Evolutionary conservation across 192 early-diverging fungal genomes (phyloP).

Genomic region (Umbelopsis isabellina): DNA sequence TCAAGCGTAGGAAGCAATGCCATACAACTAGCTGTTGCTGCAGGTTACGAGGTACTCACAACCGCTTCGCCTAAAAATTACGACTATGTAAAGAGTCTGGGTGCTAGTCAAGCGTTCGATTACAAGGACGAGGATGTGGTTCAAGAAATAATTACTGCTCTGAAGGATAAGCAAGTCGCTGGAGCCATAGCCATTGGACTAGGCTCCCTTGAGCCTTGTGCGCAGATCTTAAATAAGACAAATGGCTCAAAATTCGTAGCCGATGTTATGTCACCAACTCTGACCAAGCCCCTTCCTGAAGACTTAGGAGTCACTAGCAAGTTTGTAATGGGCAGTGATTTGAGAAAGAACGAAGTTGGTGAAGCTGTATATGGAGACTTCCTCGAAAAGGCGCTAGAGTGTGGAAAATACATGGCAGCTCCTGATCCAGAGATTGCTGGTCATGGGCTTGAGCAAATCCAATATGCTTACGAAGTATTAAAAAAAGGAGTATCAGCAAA

Average conservation of each 20-base stretch:
- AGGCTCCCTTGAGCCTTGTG: background rate
- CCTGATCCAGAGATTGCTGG: conserved; percentile 11
- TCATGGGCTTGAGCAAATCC: conserved; percentile 4
- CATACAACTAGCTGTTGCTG: no score
- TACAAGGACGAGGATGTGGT: no score
- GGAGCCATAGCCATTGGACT: no score
- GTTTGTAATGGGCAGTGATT: background rate
- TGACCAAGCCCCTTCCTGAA: background rate
- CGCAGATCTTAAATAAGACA: background rate
- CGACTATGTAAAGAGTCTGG: no score
- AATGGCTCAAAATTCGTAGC: conserved; percentile 5
- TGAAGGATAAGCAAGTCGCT: no score
- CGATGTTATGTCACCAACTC: background rate
- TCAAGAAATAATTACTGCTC: no score
- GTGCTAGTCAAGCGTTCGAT: no score
- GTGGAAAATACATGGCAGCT: background rate
- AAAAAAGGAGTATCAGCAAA: conserved; percentile 6
- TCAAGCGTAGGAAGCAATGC: no score
- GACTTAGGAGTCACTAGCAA: conserved; percentile 11
- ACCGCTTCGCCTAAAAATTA: no score
- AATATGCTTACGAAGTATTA: background rate
- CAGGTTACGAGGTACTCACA: no score
- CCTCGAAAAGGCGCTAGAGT: background rate
- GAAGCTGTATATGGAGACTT: background rate
- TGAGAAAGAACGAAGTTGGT: background rate